phyloP scores from a whole-genome alignment of 2,329 filamentous ascomycete species.

The Ophiocordyceps australis region DNA sequence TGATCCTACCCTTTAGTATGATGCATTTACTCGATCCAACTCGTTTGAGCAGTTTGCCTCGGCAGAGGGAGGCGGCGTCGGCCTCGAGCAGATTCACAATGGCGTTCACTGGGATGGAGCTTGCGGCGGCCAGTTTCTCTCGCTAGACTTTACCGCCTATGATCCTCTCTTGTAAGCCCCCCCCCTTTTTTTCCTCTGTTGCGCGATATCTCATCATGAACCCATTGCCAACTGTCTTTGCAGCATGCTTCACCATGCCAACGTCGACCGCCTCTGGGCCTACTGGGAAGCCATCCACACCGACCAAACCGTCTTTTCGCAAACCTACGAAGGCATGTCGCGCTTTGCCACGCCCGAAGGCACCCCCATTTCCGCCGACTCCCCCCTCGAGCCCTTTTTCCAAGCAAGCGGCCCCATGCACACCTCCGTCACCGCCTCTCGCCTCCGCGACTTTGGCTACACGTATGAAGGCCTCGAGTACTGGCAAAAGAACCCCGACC shows the following conservation, averaged over 20 bases:
- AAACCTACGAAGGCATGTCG: slow-evolving; percentile 13
- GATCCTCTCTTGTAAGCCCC: slow-evolving; percentile 23
- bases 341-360: slow-evolving; percentile 21
- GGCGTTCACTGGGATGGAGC: slow-evolving; percentile 19
- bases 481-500: slow-evolving; percentile 11
- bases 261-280: slow-evolving; percentile 48
- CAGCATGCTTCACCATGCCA: slow-evolving; percentile 30
- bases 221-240: slow-evolving; percentile 1
- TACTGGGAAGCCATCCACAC: slow-evolving; percentile 28
- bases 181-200: background rate
- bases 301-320: slow-evolving; percentile 13
- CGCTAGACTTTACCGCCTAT: slow-evolving; percentile 21
- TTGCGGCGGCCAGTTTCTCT: slow-evolving; percentile 22
- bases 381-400: slow-evolving; percentile 32
- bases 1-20: too few relatives aligned
- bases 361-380: slow-evolving; percentile 20
- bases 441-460: slow-evolving; percentile 18
- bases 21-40: slow-evolving; percentile 16
- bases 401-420: slow-evolving; percentile 17
- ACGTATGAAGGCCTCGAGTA: slow-evolving; percentile 18
- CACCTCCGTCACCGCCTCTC: slow-evolving; percentile 17
- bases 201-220: background rate
- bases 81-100: slow-evolving; percentile 24
- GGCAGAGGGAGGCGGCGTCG: slow-evolving; percentile 15
- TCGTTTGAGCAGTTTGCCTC: slow-evolving; percentile 17